Evolutionary conservation across 2,329 filamentous ascomycete genomes (phyloP), one percentile per base, ranked within the genome.

Genomic region (Alternaria consortialis): DNA sequence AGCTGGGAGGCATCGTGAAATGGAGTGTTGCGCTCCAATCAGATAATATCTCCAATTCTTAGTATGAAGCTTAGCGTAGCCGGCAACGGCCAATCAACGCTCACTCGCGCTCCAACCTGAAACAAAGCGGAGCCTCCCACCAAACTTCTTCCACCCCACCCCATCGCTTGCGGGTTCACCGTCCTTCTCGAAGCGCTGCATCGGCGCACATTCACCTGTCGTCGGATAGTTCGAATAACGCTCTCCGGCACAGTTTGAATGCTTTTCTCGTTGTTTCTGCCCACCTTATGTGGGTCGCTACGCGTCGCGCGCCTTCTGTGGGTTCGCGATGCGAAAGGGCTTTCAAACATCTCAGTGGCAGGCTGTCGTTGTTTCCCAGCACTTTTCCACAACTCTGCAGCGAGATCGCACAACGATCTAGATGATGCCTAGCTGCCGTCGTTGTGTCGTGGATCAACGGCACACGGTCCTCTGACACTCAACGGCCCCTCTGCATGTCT

Each of bases 191-290:
- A 74, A 71, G 73, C 76, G 73, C 73, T 69, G 62, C 63, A 53
- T 56, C 59, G 68, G 66, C 67, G 51, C 71, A 63, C 67, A 56
- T 54, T 67, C 62, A 68, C 76, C 75, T 77, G 65, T 78, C 70
- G 69, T 76, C 69, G 70, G 61, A 61, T 71, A 46, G 63, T 66
- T 63, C 70, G 55, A 64, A 62, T 43, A 59, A 44, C 31, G 42
- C 61, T 69, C 61, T 69, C 63, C 53, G 69, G 59, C 56, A 73
- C 73, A 39, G 53, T 58, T 59, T 60, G 56, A 59, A 63, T 55
- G 56, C 64, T 65, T 65, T 39, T 55, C 23, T 50, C 56, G 59
- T 65, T 54, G 31, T 63, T 54, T 61, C 27, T 65, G 56, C 32
- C 56, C 64, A 60, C 56, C 56, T 60, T 61, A 58, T 55, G 60